Evolutionary conservation across 306 rosid genomes (phyloP).

Genomic region (Vachellia collinsii): DNA sequence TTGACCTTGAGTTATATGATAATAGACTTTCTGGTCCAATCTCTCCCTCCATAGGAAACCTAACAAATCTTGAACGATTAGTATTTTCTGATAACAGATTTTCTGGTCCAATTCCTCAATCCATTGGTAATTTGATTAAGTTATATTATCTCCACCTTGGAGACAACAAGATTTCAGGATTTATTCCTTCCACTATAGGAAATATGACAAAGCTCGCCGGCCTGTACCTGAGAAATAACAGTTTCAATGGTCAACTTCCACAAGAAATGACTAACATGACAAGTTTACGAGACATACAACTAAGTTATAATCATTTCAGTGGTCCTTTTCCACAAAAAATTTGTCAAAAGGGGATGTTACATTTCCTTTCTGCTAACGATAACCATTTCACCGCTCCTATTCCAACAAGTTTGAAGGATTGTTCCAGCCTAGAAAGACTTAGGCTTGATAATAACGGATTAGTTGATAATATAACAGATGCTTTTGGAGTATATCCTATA

Average conservation of each 20-base stretch:
- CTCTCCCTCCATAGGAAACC: not conserved
- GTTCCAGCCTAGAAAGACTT: not conserved
- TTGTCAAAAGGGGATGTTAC: not conserved
- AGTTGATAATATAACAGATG: not conserved
- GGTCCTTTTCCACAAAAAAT: not conserved
- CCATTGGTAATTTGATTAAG: not conserved
- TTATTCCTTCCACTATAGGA: not conserved
- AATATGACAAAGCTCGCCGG: not conserved
- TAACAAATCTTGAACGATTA: not conserved
- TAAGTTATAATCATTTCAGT: too few species aligned
- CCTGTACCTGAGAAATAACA: accelerated
- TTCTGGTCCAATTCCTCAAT: not conserved
- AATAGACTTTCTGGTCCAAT: not conserved
- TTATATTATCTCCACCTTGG: not conserved
- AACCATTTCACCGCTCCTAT: not conserved
- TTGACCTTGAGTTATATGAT: accelerated
- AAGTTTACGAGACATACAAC: not conserved
- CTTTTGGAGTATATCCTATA: not conserved
- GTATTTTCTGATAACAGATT: not conserved
- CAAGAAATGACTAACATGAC: not conserved
- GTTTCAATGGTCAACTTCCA: not conserved
- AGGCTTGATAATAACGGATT: not conserved
- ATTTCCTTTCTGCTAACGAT: accelerated
- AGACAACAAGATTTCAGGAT: not conserved
- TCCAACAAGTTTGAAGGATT: not conserved